These are phyloP conservation scores for Hevea brasiliensis DNA, from an alignment of 345 rosid species.

Conservation along the genomic window DNA sequence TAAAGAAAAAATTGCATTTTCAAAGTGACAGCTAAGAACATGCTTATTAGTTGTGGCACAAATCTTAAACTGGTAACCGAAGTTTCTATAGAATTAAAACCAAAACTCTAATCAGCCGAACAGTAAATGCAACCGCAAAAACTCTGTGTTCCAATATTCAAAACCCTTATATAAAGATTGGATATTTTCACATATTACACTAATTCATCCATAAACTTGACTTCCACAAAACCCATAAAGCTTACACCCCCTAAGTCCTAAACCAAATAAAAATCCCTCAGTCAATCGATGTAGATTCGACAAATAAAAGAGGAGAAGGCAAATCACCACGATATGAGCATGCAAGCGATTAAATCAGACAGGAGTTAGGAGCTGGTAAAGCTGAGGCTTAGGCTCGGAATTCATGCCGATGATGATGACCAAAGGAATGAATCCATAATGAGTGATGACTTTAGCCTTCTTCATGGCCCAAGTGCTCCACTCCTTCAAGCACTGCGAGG, in stretches of 20 bases:
- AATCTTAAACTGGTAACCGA: background rate
- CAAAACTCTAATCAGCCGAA: background rate
- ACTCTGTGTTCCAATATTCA: background rate
- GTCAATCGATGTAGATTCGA: conserved; percentile 30
- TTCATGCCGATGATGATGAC: conserved; percentile 89
- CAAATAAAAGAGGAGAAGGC: conserved; percentile 27
- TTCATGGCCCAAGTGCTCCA: conserved; percentile 89
- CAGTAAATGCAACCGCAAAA: no score
- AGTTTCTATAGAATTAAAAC: background rate
- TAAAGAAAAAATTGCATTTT: background rate
- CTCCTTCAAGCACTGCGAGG: conserved; percentile 56
- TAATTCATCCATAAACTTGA: background rate
- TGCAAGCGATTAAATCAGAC: conserved; percentile 36
- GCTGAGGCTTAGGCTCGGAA: conserved; percentile 89
- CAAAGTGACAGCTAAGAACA: background rate
- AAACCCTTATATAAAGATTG: background rate
- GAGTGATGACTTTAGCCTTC: conserved; percentile 84
- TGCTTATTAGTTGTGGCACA: background rate
- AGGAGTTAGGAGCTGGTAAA: conserved; percentile 84
- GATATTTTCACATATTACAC: conserved; percentile 1
- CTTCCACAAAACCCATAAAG: conserved; percentile 12
- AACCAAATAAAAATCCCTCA: conserved; percentile 3
- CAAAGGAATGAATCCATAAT: conserved; percentile 93
- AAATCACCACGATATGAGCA: conserved; percentile 18
- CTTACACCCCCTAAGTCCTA: background rate